These are phyloP conservation scores for Ophiobolus disseminans DNA, from an alignment of 2,329 filamentous ascomycete species.

Conservation along the genomic window DNA sequence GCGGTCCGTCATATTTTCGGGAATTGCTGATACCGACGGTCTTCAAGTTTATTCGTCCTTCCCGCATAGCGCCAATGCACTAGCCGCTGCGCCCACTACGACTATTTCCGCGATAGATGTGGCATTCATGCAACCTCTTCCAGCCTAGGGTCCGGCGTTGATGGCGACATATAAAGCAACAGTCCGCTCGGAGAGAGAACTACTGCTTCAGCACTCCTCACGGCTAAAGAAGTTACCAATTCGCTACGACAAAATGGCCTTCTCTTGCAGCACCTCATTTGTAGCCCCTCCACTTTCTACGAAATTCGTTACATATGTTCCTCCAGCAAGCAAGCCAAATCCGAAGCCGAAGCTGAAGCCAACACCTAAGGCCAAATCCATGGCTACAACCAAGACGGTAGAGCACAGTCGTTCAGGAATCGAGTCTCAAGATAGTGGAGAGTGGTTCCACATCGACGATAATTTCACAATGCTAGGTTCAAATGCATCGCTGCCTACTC, in stretches of 20 bases:
- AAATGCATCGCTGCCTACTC: too few species aligned
- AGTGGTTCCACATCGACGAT: conserved; percentile 5
- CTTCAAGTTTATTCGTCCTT: too few species aligned
- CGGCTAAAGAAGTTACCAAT: conserved; percentile 8
- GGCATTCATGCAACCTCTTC: too few species aligned
- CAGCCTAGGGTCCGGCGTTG: too few species aligned
- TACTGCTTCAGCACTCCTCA: conserved; percentile 4
- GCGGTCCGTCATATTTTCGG: neutral
- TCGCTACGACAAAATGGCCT: conserved; percentile 11
- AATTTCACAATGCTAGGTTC: conserved; percentile 13
- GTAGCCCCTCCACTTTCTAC: conserved; percentile 10
- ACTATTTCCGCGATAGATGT: too few species aligned
- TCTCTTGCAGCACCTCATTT: conserved; percentile 8
- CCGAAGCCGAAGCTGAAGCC: conserved; percentile 14
- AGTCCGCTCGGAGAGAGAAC: conserved; percentile 3
- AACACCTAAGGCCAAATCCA: conserved; percentile 13
- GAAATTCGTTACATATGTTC: conserved; percentile 16
- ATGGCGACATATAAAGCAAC: conserved; percentile 16
- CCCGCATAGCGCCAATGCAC: too few species aligned
- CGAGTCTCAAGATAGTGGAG: conserved; percentile 2
- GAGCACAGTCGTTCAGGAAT: conserved; percentile 13
- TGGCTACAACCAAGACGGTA: conserved; percentile 10
- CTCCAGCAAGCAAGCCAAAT: too few species aligned
- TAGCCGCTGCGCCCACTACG: neutral
- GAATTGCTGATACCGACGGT: conserved; percentile 30